phyloP scores from a whole-genome alignment of 2,329 filamentous ascomycete species.

The Grosmannia clavigera region DNA sequence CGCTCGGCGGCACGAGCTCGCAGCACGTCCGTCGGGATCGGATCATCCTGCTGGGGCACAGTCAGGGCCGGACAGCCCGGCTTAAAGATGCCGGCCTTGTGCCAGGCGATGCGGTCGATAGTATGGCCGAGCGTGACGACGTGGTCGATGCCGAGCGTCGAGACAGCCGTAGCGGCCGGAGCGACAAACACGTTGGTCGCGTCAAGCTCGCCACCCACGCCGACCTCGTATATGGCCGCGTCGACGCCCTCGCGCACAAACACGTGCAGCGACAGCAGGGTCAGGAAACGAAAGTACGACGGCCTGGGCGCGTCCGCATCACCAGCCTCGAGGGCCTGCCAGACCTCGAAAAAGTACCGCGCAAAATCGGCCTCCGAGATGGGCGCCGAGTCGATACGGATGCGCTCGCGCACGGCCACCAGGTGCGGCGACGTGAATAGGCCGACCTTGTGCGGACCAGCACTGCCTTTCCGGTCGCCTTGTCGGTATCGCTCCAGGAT shows the following conservation, averaged over 20 bases:
- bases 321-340: slow-evolving; percentile 32
- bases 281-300: slow-evolving; percentile 49
- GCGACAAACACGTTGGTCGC: slow-evolving; percentile 51
- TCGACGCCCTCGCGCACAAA: slow-evolving; percentile 53
- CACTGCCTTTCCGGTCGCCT: background rate
- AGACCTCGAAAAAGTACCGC: slow-evolving; percentile 56
- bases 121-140: slow-evolving; percentile 49
- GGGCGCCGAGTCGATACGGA: slow-evolving; percentile 46
- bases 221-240: slow-evolving; percentile 52
- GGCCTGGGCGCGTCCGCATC: slow-evolving; percentile 27
- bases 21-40: slow-evolving; percentile 33
- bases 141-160: slow-evolving; percentile 58
- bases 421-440: slow-evolving; percentile 60
- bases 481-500: slow-evolving; percentile 43
- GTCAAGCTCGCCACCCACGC: slow-evolving; percentile 56
- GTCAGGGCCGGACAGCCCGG: slow-evolving; percentile 47
- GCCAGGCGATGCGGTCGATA: slow-evolving; percentile 56
- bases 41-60: slow-evolving; percentile 27
- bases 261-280: slow-evolving; percentile 53
- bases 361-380: slow-evolving; percentile 48
- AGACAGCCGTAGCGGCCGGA: slow-evolving; percentile 48
- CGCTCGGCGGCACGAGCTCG: slow-evolving; percentile 39
- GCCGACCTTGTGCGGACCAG: slow-evolving; percentile 35
- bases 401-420: slow-evolving; percentile 54
- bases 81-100: slow-evolving; percentile 63